These are phyloP conservation scores for Populus alba DNA, from an alignment of 345 rosid species.

Conservation along the genomic window DNA sequence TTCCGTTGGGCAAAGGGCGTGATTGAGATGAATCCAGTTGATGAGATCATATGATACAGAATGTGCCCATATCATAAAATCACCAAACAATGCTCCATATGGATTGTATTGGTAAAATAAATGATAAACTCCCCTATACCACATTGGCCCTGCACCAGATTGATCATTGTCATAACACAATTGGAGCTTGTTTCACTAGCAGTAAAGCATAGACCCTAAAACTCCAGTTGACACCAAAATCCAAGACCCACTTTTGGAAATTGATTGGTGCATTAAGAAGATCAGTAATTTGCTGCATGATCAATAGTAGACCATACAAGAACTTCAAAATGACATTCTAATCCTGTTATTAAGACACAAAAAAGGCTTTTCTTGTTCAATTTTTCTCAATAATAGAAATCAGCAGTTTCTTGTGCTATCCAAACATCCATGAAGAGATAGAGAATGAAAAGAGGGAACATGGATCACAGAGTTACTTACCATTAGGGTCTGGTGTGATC, in stretches of 20 bases:
- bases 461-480: conserved; percentile 21
- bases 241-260: neutral
- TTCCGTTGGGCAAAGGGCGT: conserved; percentile 53
- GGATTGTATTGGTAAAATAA: conserved; percentile 68
- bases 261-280: no score
- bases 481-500: conserved; percentile 42
- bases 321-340: neutral
- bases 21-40: conserved; percentile 58
- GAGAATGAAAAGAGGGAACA: neutral
- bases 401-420: neutral
- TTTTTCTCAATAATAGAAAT: neutral
- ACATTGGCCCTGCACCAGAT: conserved; percentile 62
- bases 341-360: neutral
- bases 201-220: neutral
- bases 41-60: conserved; percentile 64
- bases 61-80: conserved; percentile 60
- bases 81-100: conserved; percentile 45
- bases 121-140: conserved; percentile 64
- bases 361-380: no score
- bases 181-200: neutral
- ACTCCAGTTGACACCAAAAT: neutral
- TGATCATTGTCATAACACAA: neutral
- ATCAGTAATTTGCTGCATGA: no score
- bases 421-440: neutral
- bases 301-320: no score